phyloP scores from a whole-genome alignment of 805 yeast species.

The Pichia deserticola region DNA sequence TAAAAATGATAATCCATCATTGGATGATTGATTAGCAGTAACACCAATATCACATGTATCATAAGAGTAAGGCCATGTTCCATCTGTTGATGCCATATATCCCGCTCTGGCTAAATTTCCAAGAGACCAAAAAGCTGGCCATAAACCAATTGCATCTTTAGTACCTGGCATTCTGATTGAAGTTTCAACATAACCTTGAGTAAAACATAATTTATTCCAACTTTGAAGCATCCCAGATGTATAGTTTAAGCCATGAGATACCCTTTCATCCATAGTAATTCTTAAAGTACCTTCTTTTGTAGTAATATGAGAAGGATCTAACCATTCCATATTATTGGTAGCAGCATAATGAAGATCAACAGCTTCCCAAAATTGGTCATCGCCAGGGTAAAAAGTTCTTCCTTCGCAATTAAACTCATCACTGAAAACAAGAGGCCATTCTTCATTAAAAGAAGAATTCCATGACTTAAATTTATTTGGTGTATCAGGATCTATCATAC shows the following conservation, averaged over 20 bases:
- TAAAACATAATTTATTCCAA: conserved; percentile 88
- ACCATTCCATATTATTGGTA: conserved; percentile 90
- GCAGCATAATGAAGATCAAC: conserved; percentile 80
- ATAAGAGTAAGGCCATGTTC: conserved; percentile 92
- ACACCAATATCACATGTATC: conserved; percentile 88
- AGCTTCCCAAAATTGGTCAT: conserved; percentile 87
- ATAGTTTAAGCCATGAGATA: conserved; percentile 71
- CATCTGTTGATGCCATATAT: conserved; percentile 77
- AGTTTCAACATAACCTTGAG: conserved; percentile 74
- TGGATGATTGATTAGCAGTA: conserved; percentile 84
- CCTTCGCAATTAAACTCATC: conserved; percentile 91
- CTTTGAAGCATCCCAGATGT: conserved; percentile 88
- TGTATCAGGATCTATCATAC: conserved; percentile 70
- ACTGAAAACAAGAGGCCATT: conserved; percentile 74
- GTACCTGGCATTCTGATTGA: conserved; percentile 73
- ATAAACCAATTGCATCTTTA: conserved; percentile 72
- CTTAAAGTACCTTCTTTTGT: conserved; percentile 68
- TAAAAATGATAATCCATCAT: conserved; percentile 80
- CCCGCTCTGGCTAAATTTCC: conserved; percentile 94
- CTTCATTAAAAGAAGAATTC: conserved; percentile 50
- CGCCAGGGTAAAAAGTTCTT: conserved; percentile 81
- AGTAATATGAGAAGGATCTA: conserved; percentile 81
- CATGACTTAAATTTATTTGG: conserved; percentile 42
- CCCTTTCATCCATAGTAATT: conserved; percentile 71
- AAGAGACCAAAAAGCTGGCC: conserved; percentile 97